Conservation (phyloP, 495 filamentous ascomycete genomes). For the Tuber microsphaerosporum region DNA sequence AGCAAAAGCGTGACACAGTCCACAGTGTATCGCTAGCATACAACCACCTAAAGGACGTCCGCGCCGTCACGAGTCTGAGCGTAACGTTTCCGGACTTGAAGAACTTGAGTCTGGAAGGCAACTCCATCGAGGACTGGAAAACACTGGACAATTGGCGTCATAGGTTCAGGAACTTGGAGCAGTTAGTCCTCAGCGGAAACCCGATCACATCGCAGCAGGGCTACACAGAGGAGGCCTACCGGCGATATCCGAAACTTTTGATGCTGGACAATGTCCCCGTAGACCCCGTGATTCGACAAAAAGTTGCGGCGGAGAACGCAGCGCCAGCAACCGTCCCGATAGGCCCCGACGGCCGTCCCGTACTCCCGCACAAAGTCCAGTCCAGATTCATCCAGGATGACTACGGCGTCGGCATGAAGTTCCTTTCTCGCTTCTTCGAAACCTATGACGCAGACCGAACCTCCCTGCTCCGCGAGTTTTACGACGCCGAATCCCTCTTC, state of each 20-base stretch:
- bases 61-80: slow-evolving; percentile 62
- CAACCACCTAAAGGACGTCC: slow-evolving; percentile 65
- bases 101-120: slow-evolving; percentile 50
- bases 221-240: slow-evolving; percentile 63
- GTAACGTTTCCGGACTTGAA: slow-evolving; percentile 71
- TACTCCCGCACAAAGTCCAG: slow-evolving; percentile 53
- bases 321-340: not conserved
- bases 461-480: slow-evolving; percentile 57
- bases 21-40: slow-evolving; percentile 67
- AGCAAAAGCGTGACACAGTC: slow-evolving; percentile 64
- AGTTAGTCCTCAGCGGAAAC: slow-evolving; percentile 68
- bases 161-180: slow-evolving; percentile 68
- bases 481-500: slow-evolving; percentile 71
- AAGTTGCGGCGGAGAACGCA: slow-evolving; percentile 28
- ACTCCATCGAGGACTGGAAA: slow-evolving; percentile 36
- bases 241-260: slow-evolving; percentile 72
- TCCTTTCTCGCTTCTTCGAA: slow-evolving; percentile 53
- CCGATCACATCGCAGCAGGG: slow-evolving; percentile 57
- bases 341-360: slow-evolving; percentile 49
- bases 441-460: slow-evolving; percentile 67
- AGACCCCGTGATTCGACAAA: slow-evolving; percentile 19
- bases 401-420: slow-evolving; percentile 53
- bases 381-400: slow-evolving; percentile 69
- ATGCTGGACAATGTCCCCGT: slow-evolving; percentile 47
- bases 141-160: slow-evolving; percentile 61